Evolutionary conservation across 129 eudicot genomes (phyloP).

Genomic region (Kitagawia praeruptora): DNA sequence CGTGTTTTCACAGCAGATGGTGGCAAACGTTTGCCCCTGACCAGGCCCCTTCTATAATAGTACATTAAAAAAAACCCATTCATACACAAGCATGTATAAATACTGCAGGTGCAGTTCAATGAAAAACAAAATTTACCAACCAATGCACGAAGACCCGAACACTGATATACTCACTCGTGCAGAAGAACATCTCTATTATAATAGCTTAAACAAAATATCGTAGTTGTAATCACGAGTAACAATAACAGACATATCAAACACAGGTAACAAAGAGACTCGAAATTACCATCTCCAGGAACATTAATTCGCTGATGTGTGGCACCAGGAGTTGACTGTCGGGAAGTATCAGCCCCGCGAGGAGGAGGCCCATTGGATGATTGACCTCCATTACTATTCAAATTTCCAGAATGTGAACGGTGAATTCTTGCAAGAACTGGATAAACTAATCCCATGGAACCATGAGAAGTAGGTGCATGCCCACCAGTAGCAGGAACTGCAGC

Average conservation of each 20-base stretch:
- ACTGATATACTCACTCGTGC: not conserved
- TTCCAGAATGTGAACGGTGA: constrained; percentile 32
- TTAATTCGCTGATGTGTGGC: constrained; percentile 30
- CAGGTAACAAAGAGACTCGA: too few species aligned
- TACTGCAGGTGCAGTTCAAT: not conserved
- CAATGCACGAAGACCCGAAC: not conserved
- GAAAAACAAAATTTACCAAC: not conserved
- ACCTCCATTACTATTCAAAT: constrained; percentile 21
- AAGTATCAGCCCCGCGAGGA: constrained; percentile 20
- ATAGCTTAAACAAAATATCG: too few species aligned
- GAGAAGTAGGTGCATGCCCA: constrained; percentile 35
- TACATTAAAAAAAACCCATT: not conserved
- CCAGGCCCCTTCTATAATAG: not conserved
- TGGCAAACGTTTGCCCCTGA: too few species aligned
- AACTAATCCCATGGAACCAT: constrained; percentile 44
- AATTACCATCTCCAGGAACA: constrained; percentile 33
- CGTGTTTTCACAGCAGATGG: too few species aligned
- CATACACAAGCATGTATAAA: not conserved
- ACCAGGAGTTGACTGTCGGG: constrained; percentile 22
- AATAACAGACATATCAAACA: too few species aligned
- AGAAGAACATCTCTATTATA: not conserved
- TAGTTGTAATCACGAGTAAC: too few species aligned
- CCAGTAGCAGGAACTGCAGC: constrained; percentile 43
- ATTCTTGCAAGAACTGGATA: constrained; percentile 68
- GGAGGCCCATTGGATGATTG: constrained; percentile 28